phyloP scores from a whole-genome alignment of 2,329 filamentous ascomycete species.

The Fusarium scirpi region DNA sequence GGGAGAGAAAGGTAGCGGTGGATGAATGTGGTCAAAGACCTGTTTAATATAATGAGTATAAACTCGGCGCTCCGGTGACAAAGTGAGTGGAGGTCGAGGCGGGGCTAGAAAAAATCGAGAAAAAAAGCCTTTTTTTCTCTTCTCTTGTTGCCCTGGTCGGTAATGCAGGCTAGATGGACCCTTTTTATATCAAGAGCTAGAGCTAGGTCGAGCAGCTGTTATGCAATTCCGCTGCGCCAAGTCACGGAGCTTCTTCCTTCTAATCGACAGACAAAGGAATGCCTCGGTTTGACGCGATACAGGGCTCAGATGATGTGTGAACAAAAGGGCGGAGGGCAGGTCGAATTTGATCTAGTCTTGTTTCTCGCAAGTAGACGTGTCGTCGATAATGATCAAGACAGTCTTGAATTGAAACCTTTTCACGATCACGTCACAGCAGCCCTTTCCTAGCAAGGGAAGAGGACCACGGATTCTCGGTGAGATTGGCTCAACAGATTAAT shows the following conservation, averaged over 20 bases:
- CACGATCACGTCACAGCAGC: conserved; percentile 41
- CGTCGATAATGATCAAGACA: conserved; percentile 10
- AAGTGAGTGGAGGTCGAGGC: conserved; percentile 33
- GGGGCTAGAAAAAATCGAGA: conserved; percentile 28
- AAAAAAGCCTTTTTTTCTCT: conserved; percentile 22
- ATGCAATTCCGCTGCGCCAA: conserved; percentile 32
- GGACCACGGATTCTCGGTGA: not conserved
- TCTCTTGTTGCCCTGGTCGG: conserved; percentile 15
- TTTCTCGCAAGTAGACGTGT: conserved; percentile 16
- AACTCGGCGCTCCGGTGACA: conserved; percentile 22
- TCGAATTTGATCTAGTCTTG: conserved; percentile 13
- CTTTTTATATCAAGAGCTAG: conserved; percentile 43
- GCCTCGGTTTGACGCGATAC: conserved; percentile 44
- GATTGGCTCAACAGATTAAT: conserved; percentile 11
- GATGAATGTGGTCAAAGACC: conserved; percentile 20
- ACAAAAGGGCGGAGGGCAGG: conserved; percentile 29
- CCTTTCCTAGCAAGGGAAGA: conserved; percentile 34
- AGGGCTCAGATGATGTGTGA: conserved; percentile 35
- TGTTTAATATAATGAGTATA: conserved; percentile 36
- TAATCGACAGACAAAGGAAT: conserved; percentile 11
- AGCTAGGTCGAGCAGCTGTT: conserved; percentile 7
- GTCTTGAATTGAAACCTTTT: conserved; percentile 32
- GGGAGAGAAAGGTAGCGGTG: conserved; percentile 3
- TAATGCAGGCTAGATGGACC: conserved; percentile 26
- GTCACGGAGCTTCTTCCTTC: conserved; percentile 15